phyloP scores from a whole-genome alignment of 2,329 filamentous ascomycete species.

The Colletotrichum sp. region DNA sequence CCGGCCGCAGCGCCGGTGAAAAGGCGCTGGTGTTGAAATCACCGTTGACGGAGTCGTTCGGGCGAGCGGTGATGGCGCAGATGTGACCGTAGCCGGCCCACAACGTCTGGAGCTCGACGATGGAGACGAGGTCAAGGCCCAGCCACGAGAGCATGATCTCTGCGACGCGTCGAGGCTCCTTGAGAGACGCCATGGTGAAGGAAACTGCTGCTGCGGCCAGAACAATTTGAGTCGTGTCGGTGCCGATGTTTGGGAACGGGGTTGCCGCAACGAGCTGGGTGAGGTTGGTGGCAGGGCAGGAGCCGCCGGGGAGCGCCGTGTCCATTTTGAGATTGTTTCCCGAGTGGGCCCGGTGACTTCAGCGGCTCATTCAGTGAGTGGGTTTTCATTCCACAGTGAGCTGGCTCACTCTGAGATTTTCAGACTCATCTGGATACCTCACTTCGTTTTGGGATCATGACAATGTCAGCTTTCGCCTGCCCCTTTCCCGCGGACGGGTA shows the following conservation, averaged over 20 bases:
- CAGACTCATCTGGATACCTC: neutral
- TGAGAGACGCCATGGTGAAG: constrained; percentile 1
- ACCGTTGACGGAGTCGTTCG: neutral
- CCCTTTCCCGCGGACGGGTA: neutral
- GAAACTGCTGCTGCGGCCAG: neutral
- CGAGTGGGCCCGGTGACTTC: constrained; percentile 5
- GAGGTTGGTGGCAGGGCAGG: constrained; percentile 1
- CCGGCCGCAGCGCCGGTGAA: constrained; percentile 20
- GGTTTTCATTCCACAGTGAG: neutral
- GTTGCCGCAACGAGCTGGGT: neutral
- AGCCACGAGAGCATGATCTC: constrained; percentile 42
- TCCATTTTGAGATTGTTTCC: constrained; percentile 6
- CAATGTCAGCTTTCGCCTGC: neutral
- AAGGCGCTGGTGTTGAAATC: neutral
- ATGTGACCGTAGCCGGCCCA: constrained; percentile 62
- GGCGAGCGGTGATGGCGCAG: constrained; percentile 54
- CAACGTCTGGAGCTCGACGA: constrained; percentile 43
- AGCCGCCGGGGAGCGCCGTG: neutral
- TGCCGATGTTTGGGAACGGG: neutral
- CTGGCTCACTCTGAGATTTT: neutral
- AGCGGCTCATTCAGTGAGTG: neutral
- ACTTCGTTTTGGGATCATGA: neutral
- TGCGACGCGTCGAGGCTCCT: constrained; percentile 37
- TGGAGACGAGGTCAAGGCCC: constrained; percentile 42
- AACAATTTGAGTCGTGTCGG: neutral